Evolutionary conservation across 352 stramenopile species (phyloP).

Genomic region (Pythium utonaiense): DNA sequence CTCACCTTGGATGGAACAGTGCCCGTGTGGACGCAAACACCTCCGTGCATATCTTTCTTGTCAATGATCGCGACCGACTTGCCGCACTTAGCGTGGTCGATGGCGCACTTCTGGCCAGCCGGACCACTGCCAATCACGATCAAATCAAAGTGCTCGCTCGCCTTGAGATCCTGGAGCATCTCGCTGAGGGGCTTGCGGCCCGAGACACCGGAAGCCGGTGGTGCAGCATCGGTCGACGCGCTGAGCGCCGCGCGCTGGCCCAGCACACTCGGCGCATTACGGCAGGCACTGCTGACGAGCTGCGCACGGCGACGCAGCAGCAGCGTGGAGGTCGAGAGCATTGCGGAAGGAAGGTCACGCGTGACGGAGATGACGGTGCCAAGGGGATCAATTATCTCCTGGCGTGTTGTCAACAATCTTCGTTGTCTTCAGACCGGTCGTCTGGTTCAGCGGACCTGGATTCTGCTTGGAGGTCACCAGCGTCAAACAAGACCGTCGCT

Average conservation of each 20-base stretch:
- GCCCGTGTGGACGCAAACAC: conserved; percentile 88
- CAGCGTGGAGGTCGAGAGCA: conserved; percentile 17
- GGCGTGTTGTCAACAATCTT: conserved; percentile 3
- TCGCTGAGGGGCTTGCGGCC: conserved; percentile 41
- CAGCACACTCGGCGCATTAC: conserved; percentile 3
- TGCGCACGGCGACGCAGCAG: conserved; percentile 15
- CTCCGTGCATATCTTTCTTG: conserved; percentile 86
- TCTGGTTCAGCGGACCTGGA: not conserved
- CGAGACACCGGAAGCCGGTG: not conserved
- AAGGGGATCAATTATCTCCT: not conserved
- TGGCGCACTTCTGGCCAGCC: conserved; percentile 87
- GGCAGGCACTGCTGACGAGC: not conserved
- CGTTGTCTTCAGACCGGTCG: not conserved
- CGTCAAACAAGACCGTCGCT: not conserved
- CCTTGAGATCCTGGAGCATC: conserved; percentile 74
- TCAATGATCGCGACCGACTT: conserved; percentile 85
- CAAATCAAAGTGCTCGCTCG: conserved; percentile 85
- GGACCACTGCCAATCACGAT: conserved; percentile 89
- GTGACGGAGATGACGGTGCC: not conserved
- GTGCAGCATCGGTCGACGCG: not conserved
- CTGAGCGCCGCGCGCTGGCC: not conserved
- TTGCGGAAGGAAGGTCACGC: not conserved
- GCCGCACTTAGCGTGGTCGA: conserved; percentile 86
- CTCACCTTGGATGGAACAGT: conserved; percentile 83
- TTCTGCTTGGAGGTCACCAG: conserved; percentile 18